Percentiles rank a stretch among this genome's conserved stretches.
These are phyloP conservation scores for Apophysomyces elegans DNA, from an alignment of 371 early-diverging fungal species.

Conservation along the genomic window DNA sequence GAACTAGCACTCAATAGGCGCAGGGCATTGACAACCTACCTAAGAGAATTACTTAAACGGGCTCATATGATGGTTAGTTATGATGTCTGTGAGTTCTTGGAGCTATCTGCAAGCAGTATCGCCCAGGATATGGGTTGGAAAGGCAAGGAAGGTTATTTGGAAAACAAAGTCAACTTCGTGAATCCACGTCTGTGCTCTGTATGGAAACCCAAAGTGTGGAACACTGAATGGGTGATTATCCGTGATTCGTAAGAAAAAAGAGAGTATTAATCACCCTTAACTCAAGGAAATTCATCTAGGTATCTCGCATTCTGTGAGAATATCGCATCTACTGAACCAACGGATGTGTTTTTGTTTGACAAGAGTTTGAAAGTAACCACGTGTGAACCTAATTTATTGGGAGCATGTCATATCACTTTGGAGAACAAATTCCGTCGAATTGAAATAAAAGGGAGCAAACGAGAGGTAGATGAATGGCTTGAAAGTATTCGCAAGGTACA, in stretches of 20 bases:
- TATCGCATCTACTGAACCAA: slow-evolving; percentile 57
- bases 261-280: not conserved
- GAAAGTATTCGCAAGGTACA: slow-evolving; percentile 62
- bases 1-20: slow-evolving; percentile 56
- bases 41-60: slow-evolving; percentile 58
- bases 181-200: slow-evolving; percentile 42
- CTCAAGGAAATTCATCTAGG: slow-evolving; percentile 15
- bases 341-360: slow-evolving; percentile 77
- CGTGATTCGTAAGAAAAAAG: slow-evolving; percentile 68
- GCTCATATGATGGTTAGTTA: slow-evolving; percentile 68
- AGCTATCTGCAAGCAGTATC: slow-evolving; percentile 76
- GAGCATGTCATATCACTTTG: slow-evolving; percentile 43
- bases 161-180: slow-evolving; percentile 55
- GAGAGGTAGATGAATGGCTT: slow-evolving; percentile 70
- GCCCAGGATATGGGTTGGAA: slow-evolving; percentile 87
- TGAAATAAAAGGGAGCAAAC: slow-evolving; percentile 69
- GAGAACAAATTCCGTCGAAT: slow-evolving; percentile 65
- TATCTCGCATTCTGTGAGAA: slow-evolving; percentile 64
- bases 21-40: slow-evolving; percentile 65
- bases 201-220: slow-evolving; percentile 52
- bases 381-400: slow-evolving; percentile 25
- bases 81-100: slow-evolving; percentile 84
- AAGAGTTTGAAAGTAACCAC: slow-evolving; percentile 56
- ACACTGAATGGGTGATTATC: slow-evolving; percentile 73
- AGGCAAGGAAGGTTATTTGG: slow-evolving; percentile 81